phyloP scores from a whole-genome alignment of 2,329 filamentous ascomycete genomes.

The Fusarium decemcellulare region DNA sequence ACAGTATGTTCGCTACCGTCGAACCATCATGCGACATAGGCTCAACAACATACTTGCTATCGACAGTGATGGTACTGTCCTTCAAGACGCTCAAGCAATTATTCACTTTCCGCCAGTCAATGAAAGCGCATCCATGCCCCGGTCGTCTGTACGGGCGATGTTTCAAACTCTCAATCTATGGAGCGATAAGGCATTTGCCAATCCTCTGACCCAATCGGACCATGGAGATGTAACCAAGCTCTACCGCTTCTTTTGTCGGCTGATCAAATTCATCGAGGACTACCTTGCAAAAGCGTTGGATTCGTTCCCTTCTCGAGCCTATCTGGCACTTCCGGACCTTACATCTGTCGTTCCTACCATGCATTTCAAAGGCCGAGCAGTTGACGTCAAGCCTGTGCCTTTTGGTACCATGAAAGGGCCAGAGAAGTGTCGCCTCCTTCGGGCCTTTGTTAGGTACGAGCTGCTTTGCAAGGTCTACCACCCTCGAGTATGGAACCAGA shows the following conservation, averaged over 20 bases:
- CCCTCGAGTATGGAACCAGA: not conserved
- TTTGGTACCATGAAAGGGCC: not conserved
- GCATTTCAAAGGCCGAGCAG: not conserved
- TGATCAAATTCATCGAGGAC: not conserved
- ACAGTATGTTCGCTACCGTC: not conserved
- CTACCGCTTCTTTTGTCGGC: not conserved
- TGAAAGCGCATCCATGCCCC: no score
- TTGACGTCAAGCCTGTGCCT: not conserved
- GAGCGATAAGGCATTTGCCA: no score
- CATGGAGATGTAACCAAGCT: not conserved
- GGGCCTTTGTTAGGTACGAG: slow-evolving; percentile 13
- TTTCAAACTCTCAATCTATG: no score
- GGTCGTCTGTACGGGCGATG: no score
- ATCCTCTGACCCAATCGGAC: no score
- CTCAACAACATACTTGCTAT: not conserved
- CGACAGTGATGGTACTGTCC: not conserved
- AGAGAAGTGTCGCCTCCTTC: not conserved
- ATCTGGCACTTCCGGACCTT: not conserved
- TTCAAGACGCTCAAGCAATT: slow-evolving; percentile 9
- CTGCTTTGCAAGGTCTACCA: slow-evolving; percentile 7
- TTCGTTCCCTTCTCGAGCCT: not conserved
- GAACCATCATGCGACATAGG: not conserved
- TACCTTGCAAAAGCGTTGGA: not conserved
- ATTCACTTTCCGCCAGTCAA: not conserved
- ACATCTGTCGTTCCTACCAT: no score